These are phyloP conservation scores for Metschnikowia cubensis DNA, from an alignment of 805 yeast species.

Conservation along the genomic window DNA sequence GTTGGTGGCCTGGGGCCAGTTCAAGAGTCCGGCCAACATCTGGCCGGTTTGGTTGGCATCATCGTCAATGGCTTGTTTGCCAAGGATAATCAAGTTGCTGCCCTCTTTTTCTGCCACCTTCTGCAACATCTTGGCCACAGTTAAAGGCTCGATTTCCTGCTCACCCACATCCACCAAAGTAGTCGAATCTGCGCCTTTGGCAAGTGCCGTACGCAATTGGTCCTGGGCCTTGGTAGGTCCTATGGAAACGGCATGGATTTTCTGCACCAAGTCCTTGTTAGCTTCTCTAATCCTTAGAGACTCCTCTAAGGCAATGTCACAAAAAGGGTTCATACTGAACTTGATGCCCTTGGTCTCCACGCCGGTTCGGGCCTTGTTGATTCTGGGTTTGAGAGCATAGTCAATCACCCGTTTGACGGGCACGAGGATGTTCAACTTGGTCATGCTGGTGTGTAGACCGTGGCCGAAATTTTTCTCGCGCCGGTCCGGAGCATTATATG, in stretches of 20 bases:
- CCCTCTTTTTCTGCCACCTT: constrained; percentile 65
- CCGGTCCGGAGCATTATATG: constrained; percentile 4
- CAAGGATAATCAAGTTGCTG: constrained; percentile 79
- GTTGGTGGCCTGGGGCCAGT: constrained; percentile 97
- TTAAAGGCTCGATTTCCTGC: constrained; percentile 75
- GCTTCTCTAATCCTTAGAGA: constrained; percentile 73
- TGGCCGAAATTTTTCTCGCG: constrained; percentile 6
- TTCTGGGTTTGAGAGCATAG: constrained; percentile 87
- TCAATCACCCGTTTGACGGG: constrained; percentile 96
- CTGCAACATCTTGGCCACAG: constrained; percentile 80
- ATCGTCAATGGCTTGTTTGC: constrained; percentile 96
- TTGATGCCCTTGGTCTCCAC: constrained; percentile 87
- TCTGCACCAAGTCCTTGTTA: constrained; percentile 64
- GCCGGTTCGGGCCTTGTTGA: constrained; percentile 80
- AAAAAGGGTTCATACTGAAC: constrained; percentile 92
- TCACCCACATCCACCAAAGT: constrained; percentile 78
- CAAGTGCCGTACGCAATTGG: constrained; percentile 81
- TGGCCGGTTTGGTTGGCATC: constrained; percentile 96
- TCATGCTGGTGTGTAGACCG: constrained; percentile 8
- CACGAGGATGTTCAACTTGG: constrained; percentile 70
- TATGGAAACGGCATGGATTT: constrained; percentile 85
- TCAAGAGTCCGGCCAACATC: constrained; percentile 86
- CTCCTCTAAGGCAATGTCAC: constrained; percentile 97
- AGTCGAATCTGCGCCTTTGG: constrained; percentile 89
- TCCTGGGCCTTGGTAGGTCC: constrained; percentile 88